Conservation (phyloP, 768 basidiomycete genomes). For the Tulasnella calospora region DNA sequence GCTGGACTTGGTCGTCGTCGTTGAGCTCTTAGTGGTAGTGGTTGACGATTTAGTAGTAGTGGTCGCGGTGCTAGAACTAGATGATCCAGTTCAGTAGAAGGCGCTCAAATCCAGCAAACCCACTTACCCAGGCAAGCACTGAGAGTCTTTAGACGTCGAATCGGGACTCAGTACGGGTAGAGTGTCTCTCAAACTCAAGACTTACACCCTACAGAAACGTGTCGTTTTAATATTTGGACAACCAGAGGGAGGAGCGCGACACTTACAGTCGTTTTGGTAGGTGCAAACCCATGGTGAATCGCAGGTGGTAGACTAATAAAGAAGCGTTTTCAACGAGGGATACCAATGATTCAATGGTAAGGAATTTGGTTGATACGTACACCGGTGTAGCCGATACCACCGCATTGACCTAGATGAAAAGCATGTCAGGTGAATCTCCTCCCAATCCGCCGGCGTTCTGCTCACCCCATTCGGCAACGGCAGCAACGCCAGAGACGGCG, state of each 20-base stretch:
- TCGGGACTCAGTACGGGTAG: neutral
- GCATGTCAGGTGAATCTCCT: no score
- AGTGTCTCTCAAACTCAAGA: neutral
- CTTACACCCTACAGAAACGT: neutral
- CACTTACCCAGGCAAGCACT: neutral
- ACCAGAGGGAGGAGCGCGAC: neutral
- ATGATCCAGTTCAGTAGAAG: neutral
- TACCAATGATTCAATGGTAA: no score
- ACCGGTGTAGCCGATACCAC: slow-evolving; percentile 39
- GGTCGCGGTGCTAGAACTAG: slow-evolving; percentile 27
- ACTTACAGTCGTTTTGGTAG: slow-evolving; percentile 40
- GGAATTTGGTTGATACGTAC: neutral
- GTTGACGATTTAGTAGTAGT: neutral
- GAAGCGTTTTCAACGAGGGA: neutral
- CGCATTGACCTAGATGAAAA: neutral
- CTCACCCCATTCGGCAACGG: slow-evolving; percentile 7
- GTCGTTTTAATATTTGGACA: neutral
- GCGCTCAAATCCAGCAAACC: neutral
- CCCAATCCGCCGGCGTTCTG: neutral
- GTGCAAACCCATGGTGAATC: slow-evolving; percentile 45
- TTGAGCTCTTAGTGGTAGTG: slow-evolving; percentile 32
- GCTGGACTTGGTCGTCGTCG: slow-evolving; percentile 26
- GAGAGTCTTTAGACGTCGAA: neutral
- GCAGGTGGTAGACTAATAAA: slow-evolving; percentile 39
- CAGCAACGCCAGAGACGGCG: slow-evolving; percentile 4